phyloP scores from a whole-genome alignment of 805 yeast species.

The Candida hispaniensis region DNA sequence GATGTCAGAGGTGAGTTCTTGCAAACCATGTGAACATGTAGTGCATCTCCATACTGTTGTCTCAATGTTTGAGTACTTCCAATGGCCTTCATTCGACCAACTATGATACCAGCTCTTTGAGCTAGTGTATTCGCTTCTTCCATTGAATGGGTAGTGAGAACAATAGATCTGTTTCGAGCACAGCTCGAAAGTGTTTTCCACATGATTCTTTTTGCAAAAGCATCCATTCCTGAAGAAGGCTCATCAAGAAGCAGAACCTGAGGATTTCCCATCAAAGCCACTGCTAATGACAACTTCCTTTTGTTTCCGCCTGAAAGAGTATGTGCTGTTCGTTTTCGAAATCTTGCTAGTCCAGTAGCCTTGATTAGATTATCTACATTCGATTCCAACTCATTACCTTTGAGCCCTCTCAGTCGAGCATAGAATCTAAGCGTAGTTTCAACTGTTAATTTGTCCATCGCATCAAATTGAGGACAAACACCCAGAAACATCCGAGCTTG shows the following conservation, averaged over 20 bases:
- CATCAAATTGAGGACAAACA: slow-evolving; percentile 33
- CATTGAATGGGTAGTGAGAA: slow-evolving; percentile 32
- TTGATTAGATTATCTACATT: slow-evolving; percentile 28
- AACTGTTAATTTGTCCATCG: slow-evolving; percentile 31
- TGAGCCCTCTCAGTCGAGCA: slow-evolving; percentile 28
- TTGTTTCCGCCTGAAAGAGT: slow-evolving; percentile 31
- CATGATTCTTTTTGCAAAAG: slow-evolving; percentile 32
- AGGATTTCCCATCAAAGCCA: slow-evolving; percentile 31
- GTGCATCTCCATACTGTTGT: slow-evolving; percentile 25
- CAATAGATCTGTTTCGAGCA: slow-evolving; percentile 28
- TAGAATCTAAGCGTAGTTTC: slow-evolving; percentile 27
- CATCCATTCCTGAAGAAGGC: slow-evolving; percentile 33
- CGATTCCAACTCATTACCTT: slow-evolving; percentile 16
- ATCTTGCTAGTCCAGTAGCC: slow-evolving; percentile 29
- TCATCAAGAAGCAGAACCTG: slow-evolving; percentile 30
- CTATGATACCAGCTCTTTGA: slow-evolving; percentile 29
- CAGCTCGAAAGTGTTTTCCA: slow-evolving; percentile 29
- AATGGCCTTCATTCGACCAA: slow-evolving; percentile 27
- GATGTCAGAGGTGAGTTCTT: slow-evolving; percentile 25
- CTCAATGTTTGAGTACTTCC: slow-evolving; percentile 27
- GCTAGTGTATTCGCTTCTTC: slow-evolving; percentile 32
- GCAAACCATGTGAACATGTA: slow-evolving; percentile 27
- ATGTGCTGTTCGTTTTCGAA: slow-evolving; percentile 26
- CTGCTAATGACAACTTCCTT: slow-evolving; percentile 30
- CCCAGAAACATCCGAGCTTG: slow-evolving; percentile 29